These are phyloP conservation scores for Neurospora pannonica DNA, from an alignment of 495 filamentous ascomycete genomes.

Conservation along the genomic window DNA sequence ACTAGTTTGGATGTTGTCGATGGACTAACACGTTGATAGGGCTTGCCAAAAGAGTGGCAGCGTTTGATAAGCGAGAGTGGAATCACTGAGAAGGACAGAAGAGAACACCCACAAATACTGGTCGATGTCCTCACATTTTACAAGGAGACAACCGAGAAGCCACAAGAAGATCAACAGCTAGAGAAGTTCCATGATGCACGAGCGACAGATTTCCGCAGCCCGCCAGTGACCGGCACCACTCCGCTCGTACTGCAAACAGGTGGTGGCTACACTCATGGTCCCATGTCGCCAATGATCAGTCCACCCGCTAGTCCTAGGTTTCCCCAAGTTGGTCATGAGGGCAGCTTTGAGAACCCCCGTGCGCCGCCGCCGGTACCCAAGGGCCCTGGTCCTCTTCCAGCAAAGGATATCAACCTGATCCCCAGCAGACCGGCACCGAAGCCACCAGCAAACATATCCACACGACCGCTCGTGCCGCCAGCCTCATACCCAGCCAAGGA, in stretches of 20 bases:
- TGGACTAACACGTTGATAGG: conserved; percentile 43
- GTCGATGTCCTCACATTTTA: conserved; percentile 94
- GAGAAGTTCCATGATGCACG: conserved; percentile 90
- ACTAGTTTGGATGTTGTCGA: conserved; percentile 4
- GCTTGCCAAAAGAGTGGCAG: conserved; percentile 97
- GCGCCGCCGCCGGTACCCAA: conserved; percentile 84
- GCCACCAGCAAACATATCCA: conserved; percentile 44
- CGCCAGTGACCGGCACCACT: conserved; percentile 32
- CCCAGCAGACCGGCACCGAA: conserved; percentile 58
- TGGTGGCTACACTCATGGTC: conserved; percentile 22
- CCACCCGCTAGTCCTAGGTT: conserved; percentile 88
- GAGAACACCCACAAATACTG: conserved; percentile 89
- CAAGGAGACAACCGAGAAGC: conserved; percentile 78
- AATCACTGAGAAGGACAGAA: conserved; percentile 90
- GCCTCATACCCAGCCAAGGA: conserved; percentile 41
- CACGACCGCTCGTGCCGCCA: conserved; percentile 36
- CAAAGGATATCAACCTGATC: conserved; percentile 46
- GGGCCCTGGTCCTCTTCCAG: conserved; percentile 30
- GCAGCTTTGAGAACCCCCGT: conserved; percentile 94
- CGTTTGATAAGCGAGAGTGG: conserved; percentile 88
- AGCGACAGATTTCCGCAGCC: conserved; percentile 45
- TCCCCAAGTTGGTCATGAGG: conserved; percentile 73
- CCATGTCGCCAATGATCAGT: conserved; percentile 58
- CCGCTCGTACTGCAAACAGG: conserved; percentile 38
- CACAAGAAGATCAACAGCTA: conserved; percentile 76